phyloP scores from a whole-genome alignment of 208 protist genomes.

The Blastocrithidia nonstop region DNA sequence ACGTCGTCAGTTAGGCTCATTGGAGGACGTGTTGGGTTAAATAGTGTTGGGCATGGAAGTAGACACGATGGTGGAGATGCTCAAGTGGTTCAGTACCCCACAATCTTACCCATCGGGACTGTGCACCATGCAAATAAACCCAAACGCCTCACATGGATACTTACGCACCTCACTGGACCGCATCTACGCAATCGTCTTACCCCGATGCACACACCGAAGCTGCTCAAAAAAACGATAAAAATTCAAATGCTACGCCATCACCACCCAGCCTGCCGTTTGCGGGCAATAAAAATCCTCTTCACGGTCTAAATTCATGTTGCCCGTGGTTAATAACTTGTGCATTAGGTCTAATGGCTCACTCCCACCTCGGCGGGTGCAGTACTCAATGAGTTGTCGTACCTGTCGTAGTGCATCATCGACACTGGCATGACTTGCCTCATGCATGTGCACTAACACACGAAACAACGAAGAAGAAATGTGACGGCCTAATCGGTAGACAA shows the following conservation, averaged over 20 bases:
- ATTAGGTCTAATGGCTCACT: conserved; percentile 37
- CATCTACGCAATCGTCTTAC: conserved; percentile 97
- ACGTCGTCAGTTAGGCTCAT: too few relatives aligned
- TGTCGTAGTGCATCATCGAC: conserved; percentile 18
- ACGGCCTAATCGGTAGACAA: conserved; percentile 32
- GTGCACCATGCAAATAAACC: conserved; percentile 99
- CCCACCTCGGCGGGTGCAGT: conserved; percentile 14
- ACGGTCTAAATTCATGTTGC: conserved; percentile 73
- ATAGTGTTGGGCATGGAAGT: conserved; percentile 13
- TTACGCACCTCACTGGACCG: conserved; percentile 95
- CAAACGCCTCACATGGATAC: conserved; percentile 98
- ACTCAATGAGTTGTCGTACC: conserved; percentile 40
- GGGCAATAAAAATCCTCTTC: conserved; percentile 80
- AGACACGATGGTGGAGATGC: conserved; percentile 68
- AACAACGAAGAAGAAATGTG: conserved; percentile 42
- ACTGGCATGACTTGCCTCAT: conserved; percentile 2
- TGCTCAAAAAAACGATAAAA: conserved; percentile 98
- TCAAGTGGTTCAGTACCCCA: conserved; percentile 98
- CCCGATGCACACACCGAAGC: conserved; percentile 97
- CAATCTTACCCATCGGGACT: conserved; percentile 99
- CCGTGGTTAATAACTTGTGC: conserved; percentile 56
- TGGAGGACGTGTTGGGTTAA: not conserved
- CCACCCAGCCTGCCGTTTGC: conserved; percentile 90
- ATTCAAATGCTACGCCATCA: conserved; percentile 98
- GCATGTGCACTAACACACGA: conserved; percentile 17